Evolutionary conservation across 202 grass and related monocot species (phyloP).

Genomic region (Musa balbisiana): DNA sequence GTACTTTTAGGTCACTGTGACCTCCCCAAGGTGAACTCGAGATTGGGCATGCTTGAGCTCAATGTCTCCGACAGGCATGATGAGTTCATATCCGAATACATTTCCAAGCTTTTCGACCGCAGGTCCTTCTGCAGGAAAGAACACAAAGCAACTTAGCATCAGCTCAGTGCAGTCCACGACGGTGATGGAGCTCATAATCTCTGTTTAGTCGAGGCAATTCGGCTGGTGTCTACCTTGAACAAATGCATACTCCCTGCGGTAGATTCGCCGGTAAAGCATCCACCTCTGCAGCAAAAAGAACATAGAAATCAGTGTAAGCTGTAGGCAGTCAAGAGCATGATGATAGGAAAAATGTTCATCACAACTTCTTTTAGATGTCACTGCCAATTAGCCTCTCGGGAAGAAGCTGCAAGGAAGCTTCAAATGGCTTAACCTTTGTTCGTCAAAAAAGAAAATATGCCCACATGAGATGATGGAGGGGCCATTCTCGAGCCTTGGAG

Average conservation of each 20-base stretch:
- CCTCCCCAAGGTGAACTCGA: constrained; percentile 3
- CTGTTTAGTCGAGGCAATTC: background rate
- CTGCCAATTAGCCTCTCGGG: background rate
- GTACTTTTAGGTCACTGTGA: background rate
- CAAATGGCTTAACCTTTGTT: background rate
- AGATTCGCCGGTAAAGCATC: background rate
- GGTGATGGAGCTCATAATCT: no score
- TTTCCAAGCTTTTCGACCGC: background rate
- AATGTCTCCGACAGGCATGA: constrained; percentile 7
- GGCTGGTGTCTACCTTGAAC: background rate
- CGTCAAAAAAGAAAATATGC: background rate
- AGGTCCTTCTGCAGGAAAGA: background rate
- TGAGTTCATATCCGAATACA: background rate
- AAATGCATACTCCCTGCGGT: background rate
- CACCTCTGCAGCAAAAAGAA: background rate
- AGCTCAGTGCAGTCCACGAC: no score
- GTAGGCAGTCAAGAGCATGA: background rate
- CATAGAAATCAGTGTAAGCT: background rate
- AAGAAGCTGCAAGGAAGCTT: background rate
- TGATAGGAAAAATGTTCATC: background rate
- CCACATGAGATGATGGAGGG: background rate
- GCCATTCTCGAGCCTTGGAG: background rate
- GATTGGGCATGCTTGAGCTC: background rate
- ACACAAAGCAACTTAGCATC: no score
- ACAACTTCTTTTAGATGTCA: background rate